phyloP scores from a whole-genome alignment of 2,329 filamentous ascomycete genomes.

The Grosmannia clavigera region DNA sequence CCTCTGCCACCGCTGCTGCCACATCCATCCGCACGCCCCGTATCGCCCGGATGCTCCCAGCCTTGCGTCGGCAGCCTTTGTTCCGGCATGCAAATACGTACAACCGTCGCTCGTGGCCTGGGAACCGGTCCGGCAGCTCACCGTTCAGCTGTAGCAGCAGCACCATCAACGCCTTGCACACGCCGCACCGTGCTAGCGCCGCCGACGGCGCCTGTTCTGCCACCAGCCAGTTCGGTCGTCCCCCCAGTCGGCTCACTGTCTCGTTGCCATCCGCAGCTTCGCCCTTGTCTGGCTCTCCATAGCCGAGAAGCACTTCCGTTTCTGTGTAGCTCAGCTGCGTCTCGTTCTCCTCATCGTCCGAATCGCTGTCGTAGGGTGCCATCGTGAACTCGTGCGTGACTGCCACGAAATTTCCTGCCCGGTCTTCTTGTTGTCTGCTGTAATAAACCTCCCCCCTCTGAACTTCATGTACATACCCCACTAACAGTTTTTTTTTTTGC shows the following conservation, averaged over 20 bases:
- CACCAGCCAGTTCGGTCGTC: constrained; percentile 76
- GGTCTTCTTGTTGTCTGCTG: neutral
- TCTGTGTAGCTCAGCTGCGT: constrained; percentile 41
- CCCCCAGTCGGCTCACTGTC: constrained; percentile 76
- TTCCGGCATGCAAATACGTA: constrained; percentile 76
- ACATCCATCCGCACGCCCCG: constrained; percentile 45
- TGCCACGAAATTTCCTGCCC: neutral
- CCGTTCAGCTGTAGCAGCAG: constrained; percentile 84
- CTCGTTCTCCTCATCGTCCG: constrained; percentile 50
- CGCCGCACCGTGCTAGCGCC: constrained; percentile 69
- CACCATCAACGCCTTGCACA: constrained; percentile 73
- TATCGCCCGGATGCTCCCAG: constrained; percentile 67
- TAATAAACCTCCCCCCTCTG: neutral
- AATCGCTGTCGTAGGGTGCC: constrained; percentile 79
- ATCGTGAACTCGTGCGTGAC: constrained; percentile 27
- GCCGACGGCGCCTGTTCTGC: constrained; percentile 58
- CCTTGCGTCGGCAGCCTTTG: constrained; percentile 67
- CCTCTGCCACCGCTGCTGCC: constrained; percentile 27
- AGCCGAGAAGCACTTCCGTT: constrained; percentile 84
- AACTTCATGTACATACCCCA: neutral
- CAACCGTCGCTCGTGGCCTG: constrained; percentile 73
- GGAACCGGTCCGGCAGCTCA: constrained; percentile 76
- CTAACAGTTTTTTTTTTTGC: neutral
- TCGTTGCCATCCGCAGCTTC: constrained; percentile 54
- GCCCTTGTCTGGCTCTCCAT: constrained; percentile 43